phyloP scores from a whole-genome alignment of 2,329 filamentous ascomycete genomes.

The Claviceps paspali region DNA sequence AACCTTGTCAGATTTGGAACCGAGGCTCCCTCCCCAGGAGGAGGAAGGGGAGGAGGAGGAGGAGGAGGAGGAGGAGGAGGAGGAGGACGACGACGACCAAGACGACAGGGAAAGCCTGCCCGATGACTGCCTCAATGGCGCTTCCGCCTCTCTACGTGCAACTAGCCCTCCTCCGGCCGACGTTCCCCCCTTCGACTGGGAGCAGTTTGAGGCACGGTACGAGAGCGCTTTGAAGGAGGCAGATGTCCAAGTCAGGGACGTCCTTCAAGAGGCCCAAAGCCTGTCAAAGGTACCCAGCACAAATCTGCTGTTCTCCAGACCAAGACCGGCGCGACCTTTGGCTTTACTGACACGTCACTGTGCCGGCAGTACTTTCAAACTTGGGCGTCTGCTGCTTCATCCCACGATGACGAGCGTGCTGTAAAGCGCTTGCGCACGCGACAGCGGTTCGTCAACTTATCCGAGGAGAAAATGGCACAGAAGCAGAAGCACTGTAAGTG shows the following conservation, averaged over 20 bases:
- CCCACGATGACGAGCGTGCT: constrained; percentile 62
- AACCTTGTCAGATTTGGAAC: constrained; percentile 11
- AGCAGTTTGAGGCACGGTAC: constrained; percentile 57
- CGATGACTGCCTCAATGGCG: constrained; percentile 16
- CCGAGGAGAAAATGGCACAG: constrained; percentile 54
- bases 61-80: too few relatives aligned
- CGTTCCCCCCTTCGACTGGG: constrained; percentile 56
- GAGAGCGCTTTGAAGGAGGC: constrained; percentile 48
- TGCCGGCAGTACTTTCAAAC: constrained; percentile 53
- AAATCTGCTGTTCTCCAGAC: background rate
- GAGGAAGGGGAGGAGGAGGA: constrained; percentile 28
- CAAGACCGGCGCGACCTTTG: too few relatives aligned
- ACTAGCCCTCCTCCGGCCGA: constrained; percentile 30
- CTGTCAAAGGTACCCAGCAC: constrained; percentile 43
- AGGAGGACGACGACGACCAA: too few relatives aligned
- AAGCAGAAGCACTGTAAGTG: constrained; percentile 68
- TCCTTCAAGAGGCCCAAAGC: constrained; percentile 51
- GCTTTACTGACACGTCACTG: background rate
- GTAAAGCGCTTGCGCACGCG: constrained; percentile 70
- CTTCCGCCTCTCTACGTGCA: constrained; percentile 5
- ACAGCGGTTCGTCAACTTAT: constrained; percentile 57
- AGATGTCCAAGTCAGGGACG: constrained; percentile 45
- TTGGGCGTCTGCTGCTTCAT: constrained; percentile 60
- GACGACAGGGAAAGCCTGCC: constrained; percentile 25
- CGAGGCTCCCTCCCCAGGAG: constrained; percentile 9